Percentiles rank a stretch among this genome's conserved stretches.
Conservation (phyloP, 768 basidiomycete genomes). For the Trametes villosa region DNA sequence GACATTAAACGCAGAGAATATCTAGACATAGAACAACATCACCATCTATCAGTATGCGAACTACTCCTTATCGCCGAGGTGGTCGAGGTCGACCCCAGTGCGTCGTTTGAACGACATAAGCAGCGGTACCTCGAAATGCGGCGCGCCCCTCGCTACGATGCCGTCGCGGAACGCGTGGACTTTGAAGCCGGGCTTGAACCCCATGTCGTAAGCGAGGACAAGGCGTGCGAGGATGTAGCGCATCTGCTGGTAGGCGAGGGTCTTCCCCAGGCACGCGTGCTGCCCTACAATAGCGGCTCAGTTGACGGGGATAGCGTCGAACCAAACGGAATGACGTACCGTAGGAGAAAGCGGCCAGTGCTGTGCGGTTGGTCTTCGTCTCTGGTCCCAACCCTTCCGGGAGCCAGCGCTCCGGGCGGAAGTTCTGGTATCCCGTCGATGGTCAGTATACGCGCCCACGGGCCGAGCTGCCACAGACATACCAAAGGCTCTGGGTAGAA, state of each 20-base stretch:
- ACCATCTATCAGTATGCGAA: too few relatives aligned
- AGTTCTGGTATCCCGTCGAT: constrained; percentile 27
- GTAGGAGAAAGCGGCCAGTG: constrained; percentile 24
- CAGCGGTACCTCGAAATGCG: constrained; percentile 34
- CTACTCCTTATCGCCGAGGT: neutral
- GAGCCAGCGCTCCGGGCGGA: constrained; percentile 47
- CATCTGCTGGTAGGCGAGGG: constrained; percentile 38
- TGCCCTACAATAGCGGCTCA: constrained; percentile 30
- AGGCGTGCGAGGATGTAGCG: constrained; percentile 32
- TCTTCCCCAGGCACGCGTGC: constrained; percentile 37
- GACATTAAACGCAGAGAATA: too few relatives aligned
- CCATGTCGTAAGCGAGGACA: constrained; percentile 36
- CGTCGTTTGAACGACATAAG: constrained; percentile 2
- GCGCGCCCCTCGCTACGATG: constrained; percentile 36
- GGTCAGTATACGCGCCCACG: constrained; percentile 39
- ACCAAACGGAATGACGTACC: constrained; percentile 15
- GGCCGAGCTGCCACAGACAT: constrained; percentile 35
- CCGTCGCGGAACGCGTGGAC: constrained; percentile 31
- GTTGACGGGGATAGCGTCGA: neutral
- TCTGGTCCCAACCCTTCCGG: constrained; percentile 5
- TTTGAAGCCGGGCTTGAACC: constrained; percentile 35
- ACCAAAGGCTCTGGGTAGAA: constrained; percentile 33
- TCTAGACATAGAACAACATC: too few relatives aligned
- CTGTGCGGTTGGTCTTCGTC: constrained; percentile 10
- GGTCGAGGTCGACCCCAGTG: neutral